Percentiles rank a stretch among this genome's conserved stretches.
Evolutionary conservation across 805 yeast genomes (phyloP).

Genomic region (Schizosaccharomyces japonicus): DNA sequence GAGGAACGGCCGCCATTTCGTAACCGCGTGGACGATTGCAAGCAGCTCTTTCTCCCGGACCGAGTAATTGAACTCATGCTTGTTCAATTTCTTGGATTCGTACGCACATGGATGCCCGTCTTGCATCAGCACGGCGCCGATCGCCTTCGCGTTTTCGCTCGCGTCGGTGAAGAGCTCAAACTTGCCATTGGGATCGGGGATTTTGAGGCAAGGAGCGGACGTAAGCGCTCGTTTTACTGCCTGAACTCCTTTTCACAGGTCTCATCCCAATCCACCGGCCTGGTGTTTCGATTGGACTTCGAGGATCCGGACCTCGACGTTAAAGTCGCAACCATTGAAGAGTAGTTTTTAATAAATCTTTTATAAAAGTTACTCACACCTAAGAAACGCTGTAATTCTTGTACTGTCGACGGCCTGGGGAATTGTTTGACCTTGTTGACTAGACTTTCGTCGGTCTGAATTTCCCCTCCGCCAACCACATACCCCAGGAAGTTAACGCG

Average conservation of each 20-base stretch:
- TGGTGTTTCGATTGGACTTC: no score
- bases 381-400: not conserved
- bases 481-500: constrained; percentile 4
- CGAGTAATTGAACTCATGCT: not conserved
- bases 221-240: not conserved
- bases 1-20: no score
- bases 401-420: not conserved
- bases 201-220: not conserved
- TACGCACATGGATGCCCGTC: not conserved
- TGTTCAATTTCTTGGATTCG: not conserved
- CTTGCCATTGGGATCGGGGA: not conserved
- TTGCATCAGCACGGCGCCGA: not conserved
- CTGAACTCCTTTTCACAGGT: not conserved
- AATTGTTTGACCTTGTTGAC: not conserved
- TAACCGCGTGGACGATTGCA: no score
- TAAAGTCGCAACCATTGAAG: not conserved
- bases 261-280: not conserved
- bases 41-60: not conserved
- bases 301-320: not conserved
- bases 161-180: constrained; percentile 1
- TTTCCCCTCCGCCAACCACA: not conserved
- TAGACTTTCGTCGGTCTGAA: not conserved
- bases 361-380: constrained; percentile 1
- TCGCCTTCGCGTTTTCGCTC: not conserved
- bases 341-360: not conserved